These are phyloP conservation scores for Candida nemodendra DNA, from an alignment of 805 yeast species.

Conservation along the genomic window DNA sequence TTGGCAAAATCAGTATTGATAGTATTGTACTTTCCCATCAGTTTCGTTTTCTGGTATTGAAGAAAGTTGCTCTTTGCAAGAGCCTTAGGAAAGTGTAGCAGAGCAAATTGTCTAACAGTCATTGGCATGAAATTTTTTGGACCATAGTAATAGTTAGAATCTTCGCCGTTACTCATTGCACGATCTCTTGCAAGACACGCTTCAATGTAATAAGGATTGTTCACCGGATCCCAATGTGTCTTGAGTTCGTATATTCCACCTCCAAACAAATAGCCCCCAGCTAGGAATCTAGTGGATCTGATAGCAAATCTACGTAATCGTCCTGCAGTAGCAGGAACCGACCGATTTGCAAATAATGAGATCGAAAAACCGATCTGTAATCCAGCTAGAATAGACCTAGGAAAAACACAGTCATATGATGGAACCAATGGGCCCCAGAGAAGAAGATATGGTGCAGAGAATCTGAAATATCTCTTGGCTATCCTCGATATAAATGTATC, in stretches of 20 bases:
- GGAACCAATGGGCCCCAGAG: slow-evolving; percentile 36
- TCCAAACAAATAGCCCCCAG: slow-evolving; percentile 12
- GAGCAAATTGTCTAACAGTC: slow-evolving; percentile 30
- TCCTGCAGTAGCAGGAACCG: neutral
- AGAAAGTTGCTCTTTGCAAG: slow-evolving; percentile 18
- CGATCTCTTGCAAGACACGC: slow-evolving; percentile 22
- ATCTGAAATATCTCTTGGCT: slow-evolving; percentile 27
- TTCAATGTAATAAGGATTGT: slow-evolving; percentile 30
- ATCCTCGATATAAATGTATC: slow-evolving; percentile 20
- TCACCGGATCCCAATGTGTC: slow-evolving; percentile 11
- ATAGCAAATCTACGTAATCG: neutral
- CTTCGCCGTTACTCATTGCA: slow-evolving; percentile 37
- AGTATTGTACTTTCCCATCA: slow-evolving; percentile 10
- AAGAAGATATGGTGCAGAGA: slow-evolving; percentile 28
- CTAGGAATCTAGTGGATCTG: slow-evolving; percentile 3
- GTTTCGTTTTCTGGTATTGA: slow-evolving; percentile 12
- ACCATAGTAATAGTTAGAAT: slow-evolving; percentile 49
- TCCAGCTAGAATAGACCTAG: slow-evolving; percentile 26
- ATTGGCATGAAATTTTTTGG: slow-evolving; percentile 48
- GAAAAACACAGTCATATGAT: slow-evolving; percentile 32
- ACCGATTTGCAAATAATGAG: slow-evolving; percentile 10
- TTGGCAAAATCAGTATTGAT: slow-evolving; percentile 1
- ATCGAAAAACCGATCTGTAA: slow-evolving; percentile 28
- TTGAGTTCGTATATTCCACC: slow-evolving; percentile 23
- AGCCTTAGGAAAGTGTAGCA: slow-evolving; percentile 24